Base-by-base conservation (phyloP, 208 protist species). In the Leishmania turanica region DNA sequence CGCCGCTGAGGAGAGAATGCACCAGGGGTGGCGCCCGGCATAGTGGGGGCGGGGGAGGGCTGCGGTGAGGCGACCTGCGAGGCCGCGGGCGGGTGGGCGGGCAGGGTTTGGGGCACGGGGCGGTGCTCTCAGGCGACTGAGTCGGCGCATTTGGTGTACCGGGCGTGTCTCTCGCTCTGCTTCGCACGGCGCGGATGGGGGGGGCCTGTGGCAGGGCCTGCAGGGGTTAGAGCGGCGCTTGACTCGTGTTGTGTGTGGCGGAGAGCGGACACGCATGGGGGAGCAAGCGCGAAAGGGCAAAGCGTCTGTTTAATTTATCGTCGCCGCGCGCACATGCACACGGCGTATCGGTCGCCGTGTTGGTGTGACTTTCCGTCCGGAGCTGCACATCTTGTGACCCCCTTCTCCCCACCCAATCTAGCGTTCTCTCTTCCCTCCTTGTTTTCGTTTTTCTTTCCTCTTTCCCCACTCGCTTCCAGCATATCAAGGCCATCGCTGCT, bases 401-500 rank as follows among this genome's bases (percentile, higher is more conserved):
- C 45, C 51, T 27, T 58, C 37, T 4, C 54, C 73, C 49, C 66
- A 37, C 75, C 53, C 8, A 8, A 24, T 74, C 69, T 66, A 34
- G 40, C 11, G 13, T 34, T 40, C 3, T 40, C 58, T 58, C 42
- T 71, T 13, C 60, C 21, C 24, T 69, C 31, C 42, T 11, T 47
- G 4, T 17, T 47, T 17, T 37, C 7, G 21, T 17, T 54, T 17
- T 75, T 6, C 40, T 40, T 60, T 42, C 24, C 17, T 47, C 37
- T 31, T 47, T 15, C 34, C 24, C 3, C 0, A 37, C 13, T 47
- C 11, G 17, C 42, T 11, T 53, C 6, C 73, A 64, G 31, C 17
- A 65, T 15, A 51, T 47, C 34, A 34, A 73, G 54, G 70, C 37
- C 77, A 17, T 62, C 64, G 75, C 54, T 80, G 66, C 68, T 40